Evolutionary conservation across 371 early-diverging fungal species (phyloP), one percentile per base, ranked within the genome.

Genomic region (Rhizomucor miehei): DNA sequence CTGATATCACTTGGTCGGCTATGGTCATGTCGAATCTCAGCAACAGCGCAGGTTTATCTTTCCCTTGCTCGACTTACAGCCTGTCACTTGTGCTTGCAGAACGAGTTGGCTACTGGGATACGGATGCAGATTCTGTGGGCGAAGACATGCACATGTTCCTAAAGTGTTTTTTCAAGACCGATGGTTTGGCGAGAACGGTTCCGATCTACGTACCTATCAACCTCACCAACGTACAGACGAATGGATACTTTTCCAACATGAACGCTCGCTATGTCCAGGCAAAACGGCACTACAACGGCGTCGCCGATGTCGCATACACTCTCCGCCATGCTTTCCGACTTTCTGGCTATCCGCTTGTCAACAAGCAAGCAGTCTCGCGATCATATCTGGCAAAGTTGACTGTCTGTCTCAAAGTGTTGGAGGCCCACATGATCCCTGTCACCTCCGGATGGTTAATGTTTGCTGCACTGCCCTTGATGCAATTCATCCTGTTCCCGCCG

Each of bases 121-220:
- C 83, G 4, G 84, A 84, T 56, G 81, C 88, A 8, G 89, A 89
- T 69, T 85, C 89, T 17, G 84, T 89, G 36, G 91, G 89, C 40
- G 91, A 91, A 60, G 91, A 91, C 64, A 81, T 91, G 84, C 91
- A 91, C 68, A 91, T 90, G 91, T 84, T 81, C 77, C 73, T 91
- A 19, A 89, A 89, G 68, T 87, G 87, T 60, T 91, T 86, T 66
- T 88, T 87, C 66, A 77, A 80, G 56, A 88, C 89, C 41, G 75
- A 79, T 56, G 89, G 88, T 21, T 65, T 68, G 17, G 80, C 83
- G n/a, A 77, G 81, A 45, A 79, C 82, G 48, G 81, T 76, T 21
- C 78, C 88, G 17, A 87, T 91, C 63, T 87, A 71, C 56, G 86
- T 87, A 0, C 91, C 91, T 13, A 85, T 87, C 60, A 88, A 87